Percentiles rank a stretch among this genome's conserved stretches.
Conservation (phyloP, 1,284 basidiomycete genomes). For the Malassezia obtusa region DNA sequence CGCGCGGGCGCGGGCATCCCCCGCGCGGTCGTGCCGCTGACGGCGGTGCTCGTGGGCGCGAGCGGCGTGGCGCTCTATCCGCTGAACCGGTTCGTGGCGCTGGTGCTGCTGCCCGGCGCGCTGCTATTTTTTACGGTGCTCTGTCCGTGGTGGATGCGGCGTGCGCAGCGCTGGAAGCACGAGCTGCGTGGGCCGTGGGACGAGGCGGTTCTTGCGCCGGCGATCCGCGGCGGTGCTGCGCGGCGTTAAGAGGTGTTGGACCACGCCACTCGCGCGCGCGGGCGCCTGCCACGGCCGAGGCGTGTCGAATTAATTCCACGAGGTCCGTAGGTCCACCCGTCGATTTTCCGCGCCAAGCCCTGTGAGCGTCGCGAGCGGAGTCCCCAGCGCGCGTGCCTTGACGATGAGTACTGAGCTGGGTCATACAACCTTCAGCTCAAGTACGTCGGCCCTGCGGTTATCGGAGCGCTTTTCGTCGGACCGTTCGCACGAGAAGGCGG, state of each 20-base stretch:
- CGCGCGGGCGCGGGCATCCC: not conserved
- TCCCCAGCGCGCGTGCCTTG: too few relatives aligned
- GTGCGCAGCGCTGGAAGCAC: slow-evolving; percentile 15
- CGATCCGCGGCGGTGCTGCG: not conserved
- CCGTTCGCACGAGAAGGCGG: not conserved
- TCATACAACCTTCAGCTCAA: not conserved
- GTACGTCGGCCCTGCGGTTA: not conserved
- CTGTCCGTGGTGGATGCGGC: slow-evolving; percentile 14
- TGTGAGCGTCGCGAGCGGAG: too few relatives aligned
- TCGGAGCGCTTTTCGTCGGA: not conserved
- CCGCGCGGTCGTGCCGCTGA: not conserved
- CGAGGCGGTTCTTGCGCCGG: slow-evolving; percentile 7
- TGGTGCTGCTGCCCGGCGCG: not conserved
- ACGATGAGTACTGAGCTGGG: not conserved
- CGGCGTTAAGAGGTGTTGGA: too few relatives aligned
- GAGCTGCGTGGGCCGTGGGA: slow-evolving; percentile 18
- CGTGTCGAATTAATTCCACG: too few relatives aligned
- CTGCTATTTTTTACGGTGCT: slow-evolving; percentile 4
- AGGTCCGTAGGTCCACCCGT: too few relatives aligned
- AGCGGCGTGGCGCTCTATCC: slow-evolving; percentile 4
- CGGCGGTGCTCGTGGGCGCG: not conserved
- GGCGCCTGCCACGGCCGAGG: too few relatives aligned
- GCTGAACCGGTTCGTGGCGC: slow-evolving; percentile 1
- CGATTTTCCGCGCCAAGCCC: too few relatives aligned
- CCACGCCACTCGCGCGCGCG: not conserved